phyloP scores from a whole-genome alignment of 805 yeast species.

The Myxozyma vanderwaltii region DNA sequence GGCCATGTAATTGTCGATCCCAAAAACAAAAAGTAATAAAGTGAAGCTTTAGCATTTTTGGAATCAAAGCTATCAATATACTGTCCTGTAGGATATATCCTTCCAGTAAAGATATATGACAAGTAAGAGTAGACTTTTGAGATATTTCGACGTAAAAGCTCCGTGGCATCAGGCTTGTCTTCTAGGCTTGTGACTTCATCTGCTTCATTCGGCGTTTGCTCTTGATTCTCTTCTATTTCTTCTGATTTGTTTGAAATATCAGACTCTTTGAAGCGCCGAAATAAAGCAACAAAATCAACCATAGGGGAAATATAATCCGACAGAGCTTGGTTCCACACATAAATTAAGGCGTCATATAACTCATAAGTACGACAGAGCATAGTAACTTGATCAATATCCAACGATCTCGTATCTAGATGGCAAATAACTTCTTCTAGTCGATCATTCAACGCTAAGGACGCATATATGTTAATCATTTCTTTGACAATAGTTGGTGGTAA shows the following conservation, averaged over 20 bases:
- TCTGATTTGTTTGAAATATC: constrained; percentile 4
- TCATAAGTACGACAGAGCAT: constrained; percentile 58
- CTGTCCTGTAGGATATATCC: constrained; percentile 75
- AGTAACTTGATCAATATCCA: constrained; percentile 79
- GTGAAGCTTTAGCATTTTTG: constrained; percentile 50
- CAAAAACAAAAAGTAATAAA: constrained; percentile 63
- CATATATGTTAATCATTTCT: constrained; percentile 57
- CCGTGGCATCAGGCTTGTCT: constrained; percentile 33
- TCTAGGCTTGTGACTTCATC: constrained; percentile 6
- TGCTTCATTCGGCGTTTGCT: constrained; percentile 18
- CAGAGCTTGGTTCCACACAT: constrained; percentile 70
- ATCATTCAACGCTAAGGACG: constrained; percentile 49
- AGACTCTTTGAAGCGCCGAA: constrained; percentile 21
- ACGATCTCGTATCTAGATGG: constrained; percentile 60
- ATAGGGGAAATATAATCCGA: constrained; percentile 74
- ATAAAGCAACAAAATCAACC: constrained; percentile 54
- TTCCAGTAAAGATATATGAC: constrained; percentile 69
- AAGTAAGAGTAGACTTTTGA: constrained; percentile 59
- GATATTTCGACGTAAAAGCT: constrained; percentile 21
- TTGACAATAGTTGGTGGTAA: constrained; percentile 68
- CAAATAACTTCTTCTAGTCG: constrained; percentile 69
- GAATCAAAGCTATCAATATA: constrained; percentile 46
- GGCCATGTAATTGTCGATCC: constrained; percentile 54
- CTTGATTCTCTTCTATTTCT: constrained; percentile 17
- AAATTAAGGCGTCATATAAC: constrained; percentile 64